Evolutionary conservation across 2,329 filamentous ascomycete species (phyloP).

Genomic region (Penicillium sp.): DNA sequence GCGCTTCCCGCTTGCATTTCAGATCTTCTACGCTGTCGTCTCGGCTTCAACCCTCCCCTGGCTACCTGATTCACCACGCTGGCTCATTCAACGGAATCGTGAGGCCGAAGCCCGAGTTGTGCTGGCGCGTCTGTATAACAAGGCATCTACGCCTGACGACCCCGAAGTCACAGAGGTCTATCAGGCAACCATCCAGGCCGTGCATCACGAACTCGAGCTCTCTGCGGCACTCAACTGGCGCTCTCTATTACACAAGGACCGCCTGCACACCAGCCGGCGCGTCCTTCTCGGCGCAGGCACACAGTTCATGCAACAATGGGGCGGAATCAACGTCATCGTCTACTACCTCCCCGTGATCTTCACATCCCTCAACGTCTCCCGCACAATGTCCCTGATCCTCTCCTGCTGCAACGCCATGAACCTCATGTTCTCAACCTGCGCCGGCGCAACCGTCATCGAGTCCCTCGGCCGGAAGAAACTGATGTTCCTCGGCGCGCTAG

Average conservation of each 20-base stretch:
- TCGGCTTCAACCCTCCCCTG: slow-evolving; percentile 21
- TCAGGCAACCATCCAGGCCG: no score
- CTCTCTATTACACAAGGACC: neutral
- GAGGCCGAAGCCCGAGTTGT: slow-evolving; percentile 30
- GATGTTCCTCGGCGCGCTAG: slow-evolving; percentile 50
- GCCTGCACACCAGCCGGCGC: neutral
- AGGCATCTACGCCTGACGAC: no score
- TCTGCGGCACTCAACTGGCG: no score
- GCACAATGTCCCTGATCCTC: slow-evolving; percentile 7
- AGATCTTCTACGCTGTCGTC: slow-evolving; percentile 32
- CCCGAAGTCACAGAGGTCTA: no score
- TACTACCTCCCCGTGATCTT: slow-evolving; percentile 20
- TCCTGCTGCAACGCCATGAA: slow-evolving; percentile 8
- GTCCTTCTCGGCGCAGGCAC: neutral
- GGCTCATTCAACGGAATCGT: slow-evolving; percentile 55
- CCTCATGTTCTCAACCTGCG: slow-evolving; percentile 15
- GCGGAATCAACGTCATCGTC: slow-evolving; percentile 25
- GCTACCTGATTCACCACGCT: slow-evolving; percentile 58
- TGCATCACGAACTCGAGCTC: no score
- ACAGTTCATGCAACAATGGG: slow-evolving; percentile 31
- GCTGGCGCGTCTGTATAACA: no score
- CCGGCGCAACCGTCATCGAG: slow-evolving; percentile 51
- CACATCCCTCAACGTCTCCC: slow-evolving; percentile 1
- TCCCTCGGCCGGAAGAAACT: slow-evolving; percentile 42
- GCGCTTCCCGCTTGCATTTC: slow-evolving; percentile 34